Evolutionary conservation across 148 eudicot genomes (phyloP).

Genomic region (Rhododendron mucronatum): DNA sequence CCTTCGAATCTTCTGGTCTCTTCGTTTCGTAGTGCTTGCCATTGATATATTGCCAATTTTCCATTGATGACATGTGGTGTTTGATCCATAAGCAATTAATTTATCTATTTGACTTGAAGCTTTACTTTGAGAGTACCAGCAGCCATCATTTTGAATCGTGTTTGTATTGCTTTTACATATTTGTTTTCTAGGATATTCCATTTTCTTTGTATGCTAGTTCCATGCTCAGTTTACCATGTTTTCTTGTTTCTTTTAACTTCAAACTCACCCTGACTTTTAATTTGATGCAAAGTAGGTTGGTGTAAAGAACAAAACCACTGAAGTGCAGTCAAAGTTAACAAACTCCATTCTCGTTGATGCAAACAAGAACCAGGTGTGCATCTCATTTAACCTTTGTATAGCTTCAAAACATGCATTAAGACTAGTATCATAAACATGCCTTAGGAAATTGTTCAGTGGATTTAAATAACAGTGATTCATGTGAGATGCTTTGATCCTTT

Average conservation of each 20-base stretch:
- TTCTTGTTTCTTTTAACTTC: background rate
- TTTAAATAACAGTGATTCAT: background rate
- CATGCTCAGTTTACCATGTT: slow-evolving; percentile 2
- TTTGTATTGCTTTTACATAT: background rate
- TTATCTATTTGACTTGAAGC: background rate
- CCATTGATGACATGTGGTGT: background rate
- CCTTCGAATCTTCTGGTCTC: background rate
- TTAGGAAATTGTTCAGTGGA: background rate
- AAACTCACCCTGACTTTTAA: slow-evolving; percentile 15
- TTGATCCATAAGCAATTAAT: background rate
- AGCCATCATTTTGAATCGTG: background rate
- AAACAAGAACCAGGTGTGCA: slow-evolving; percentile 78
- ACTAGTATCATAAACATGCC: background rate
- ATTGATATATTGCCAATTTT: background rate
- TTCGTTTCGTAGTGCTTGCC: background rate
- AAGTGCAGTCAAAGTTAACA: slow-evolving; percentile 75
- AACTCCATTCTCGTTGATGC: slow-evolving; percentile 71
- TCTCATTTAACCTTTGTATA: background rate
- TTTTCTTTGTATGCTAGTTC: slow-evolving; percentile 6
- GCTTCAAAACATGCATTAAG: background rate
- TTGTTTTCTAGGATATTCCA: background rate
- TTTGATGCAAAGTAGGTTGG: slow-evolving; percentile 60
- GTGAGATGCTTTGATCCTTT: background rate
- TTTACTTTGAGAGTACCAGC: background rate
- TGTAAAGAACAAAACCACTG: slow-evolving; percentile 72